Evolutionary conservation across 1,284 basidiomycete genomes (phyloP), one percentile per base, ranked within the genome.

Genomic region (Apiotrichum gamsii): DNA sequence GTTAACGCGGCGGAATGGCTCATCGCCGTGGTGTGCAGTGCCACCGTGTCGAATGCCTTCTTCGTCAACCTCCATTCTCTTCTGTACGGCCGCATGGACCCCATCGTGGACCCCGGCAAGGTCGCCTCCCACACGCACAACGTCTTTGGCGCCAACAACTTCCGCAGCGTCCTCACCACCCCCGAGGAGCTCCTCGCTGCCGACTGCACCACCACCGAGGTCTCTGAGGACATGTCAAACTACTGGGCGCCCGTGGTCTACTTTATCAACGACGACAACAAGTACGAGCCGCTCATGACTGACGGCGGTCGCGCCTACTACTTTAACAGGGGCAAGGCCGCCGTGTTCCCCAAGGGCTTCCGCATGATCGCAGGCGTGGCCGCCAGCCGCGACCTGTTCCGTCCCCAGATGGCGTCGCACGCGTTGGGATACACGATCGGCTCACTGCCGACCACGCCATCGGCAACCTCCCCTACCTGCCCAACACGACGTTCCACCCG

Each of bases 231-330:
- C 66, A 65, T 67, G 58, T 72, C 69, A 32, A 67, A 64, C 49
- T 77, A 77, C 60, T 77, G 76, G 76, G 61, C 60, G 9, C 74
- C 74, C 21, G 61, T 70, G 41, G 57, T 76, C 9, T 75, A 74
- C 63, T 71, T 69, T 50, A 75, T 73, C 56, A 60, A 64, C 42
- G 18, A 29, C 32, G 41, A 54, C 29, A 33, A 31, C 25, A 45
- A 36, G 31, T 67, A 61, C 54, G 54, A 61, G 24, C 65, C 69
- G 2, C 58, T 59, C 21, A 34, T 38, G 19, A 52, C 48, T 39
- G 53, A 60, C 54, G 57, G 64, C 25, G 15, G 20, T 15, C 52
- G 52, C 13, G 25, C 32, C 15, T 75, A 74, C 61, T 74, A 74
- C 59, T 28, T 28, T 28, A 20, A 3, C 1, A n/a, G 33, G 11